Percentiles rank a stretch among this genome's conserved stretches.
Evolutionary conservation across 2,329 filamentous ascomycete species (phyloP).

Genomic region (Fusarium brachygibbosum): DNA sequence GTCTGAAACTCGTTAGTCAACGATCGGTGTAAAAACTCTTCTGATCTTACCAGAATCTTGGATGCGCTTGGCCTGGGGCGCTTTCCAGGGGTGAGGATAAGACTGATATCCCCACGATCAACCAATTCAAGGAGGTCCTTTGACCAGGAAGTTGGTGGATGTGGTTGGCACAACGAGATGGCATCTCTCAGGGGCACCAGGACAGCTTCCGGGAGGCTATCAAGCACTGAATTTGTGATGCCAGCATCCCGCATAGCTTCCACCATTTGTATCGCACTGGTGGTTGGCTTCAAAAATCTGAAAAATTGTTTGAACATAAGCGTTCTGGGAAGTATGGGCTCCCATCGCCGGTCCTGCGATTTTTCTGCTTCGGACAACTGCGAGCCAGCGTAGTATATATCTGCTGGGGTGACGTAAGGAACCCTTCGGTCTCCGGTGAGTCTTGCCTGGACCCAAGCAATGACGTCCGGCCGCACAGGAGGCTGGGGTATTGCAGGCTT

Average conservation of each 20-base stretch:
- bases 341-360: constrained; percentile 58
- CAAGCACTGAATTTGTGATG: constrained; percentile 76
- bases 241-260: constrained; percentile 80
- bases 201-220: constrained; percentile 89
- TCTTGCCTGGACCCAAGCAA: constrained; percentile 67
- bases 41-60: constrained; percentile 59
- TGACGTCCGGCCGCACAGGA: constrained; percentile 57
- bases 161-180: constrained; percentile 85
- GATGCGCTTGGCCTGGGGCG: constrained; percentile 51
- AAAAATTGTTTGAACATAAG: constrained; percentile 79
- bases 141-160: constrained; percentile 83
- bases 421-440: constrained; percentile 56
- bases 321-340: constrained; percentile 73
- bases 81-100: constrained; percentile 66
- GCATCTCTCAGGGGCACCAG: constrained; percentile 84
- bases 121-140: constrained; percentile 79
- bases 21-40: background rate
- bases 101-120: constrained; percentile 83
- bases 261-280: constrained; percentile 73
- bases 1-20: constrained; percentile 57
- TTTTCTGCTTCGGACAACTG: constrained; percentile 55
- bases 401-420: constrained; percentile 59
- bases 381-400: constrained; percentile 60
- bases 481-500: constrained; percentile 54
- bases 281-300: constrained; percentile 64